These are phyloP conservation scores for Ilyonectria robusta DNA, from an alignment of 2,329 filamentous ascomycete genomes.

Conservation along the genomic window DNA sequence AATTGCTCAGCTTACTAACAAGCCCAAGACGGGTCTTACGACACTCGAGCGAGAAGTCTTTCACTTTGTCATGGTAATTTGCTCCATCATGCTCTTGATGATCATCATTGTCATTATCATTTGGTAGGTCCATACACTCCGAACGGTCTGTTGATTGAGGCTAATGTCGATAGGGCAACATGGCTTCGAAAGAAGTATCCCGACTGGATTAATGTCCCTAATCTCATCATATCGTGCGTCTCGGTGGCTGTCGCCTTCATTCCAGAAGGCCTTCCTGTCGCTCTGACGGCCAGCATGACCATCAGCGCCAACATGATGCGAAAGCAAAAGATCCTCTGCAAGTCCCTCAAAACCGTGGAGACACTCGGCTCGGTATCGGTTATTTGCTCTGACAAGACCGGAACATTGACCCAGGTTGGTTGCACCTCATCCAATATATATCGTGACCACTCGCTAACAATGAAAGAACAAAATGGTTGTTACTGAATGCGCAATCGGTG, in stretches of 20 bases:
- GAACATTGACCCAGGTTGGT: conserved; percentile 72
- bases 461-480: conserved; percentile 80
- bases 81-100: conserved; percentile 75
- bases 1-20: conserved; percentile 80
- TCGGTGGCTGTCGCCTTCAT: conserved; percentile 82
- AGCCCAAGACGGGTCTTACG: conserved; percentile 77
- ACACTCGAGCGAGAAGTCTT: conserved; percentile 81
- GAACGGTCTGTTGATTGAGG: background rate
- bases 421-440: background rate
- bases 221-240: conserved; percentile 81
- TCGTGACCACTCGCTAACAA: conserved; percentile 5
- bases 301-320: conserved; percentile 84
- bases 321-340: conserved; percentile 83
- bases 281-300: conserved; percentile 78
- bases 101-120: conserved; percentile 75
- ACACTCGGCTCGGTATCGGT: conserved; percentile 81
- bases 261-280: conserved; percentile 80
- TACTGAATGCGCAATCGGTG: conserved; percentile 75
- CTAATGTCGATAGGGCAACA: conserved; percentile 65
- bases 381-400: conserved; percentile 84
- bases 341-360: conserved; percentile 84
- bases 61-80: conserved; percentile 80
- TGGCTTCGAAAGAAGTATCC: conserved; percentile 79
- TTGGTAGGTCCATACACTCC: conserved; percentile 64
- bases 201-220: conserved; percentile 79